A percentile compares a stretch with the other conserved stretches of the same genome.
These are phyloP conservation scores for Ustilago nuda DNA, from an alignment of 1,284 basidiomycete genomes.

Conservation along the genomic window DNA sequence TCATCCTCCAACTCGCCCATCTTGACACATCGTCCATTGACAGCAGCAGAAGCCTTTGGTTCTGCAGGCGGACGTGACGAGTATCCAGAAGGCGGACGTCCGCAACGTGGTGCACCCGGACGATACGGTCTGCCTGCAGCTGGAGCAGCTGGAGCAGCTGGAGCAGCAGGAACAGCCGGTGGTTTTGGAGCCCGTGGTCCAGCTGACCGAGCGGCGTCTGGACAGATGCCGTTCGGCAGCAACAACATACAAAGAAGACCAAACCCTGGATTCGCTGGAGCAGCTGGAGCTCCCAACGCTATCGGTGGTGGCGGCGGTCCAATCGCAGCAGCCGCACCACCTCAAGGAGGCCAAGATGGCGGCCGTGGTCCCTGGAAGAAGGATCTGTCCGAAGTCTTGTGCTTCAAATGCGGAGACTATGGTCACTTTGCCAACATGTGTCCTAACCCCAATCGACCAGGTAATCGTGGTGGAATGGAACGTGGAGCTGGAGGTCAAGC, in stretches of 20 bases:
- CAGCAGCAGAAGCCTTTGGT: constrained; percentile 65
- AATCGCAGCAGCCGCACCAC: not conserved
- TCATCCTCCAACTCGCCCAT: constrained; percentile 64
- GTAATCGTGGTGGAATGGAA: constrained; percentile 60
- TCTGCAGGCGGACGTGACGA: constrained; percentile 27
- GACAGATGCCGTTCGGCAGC: constrained; percentile 13
- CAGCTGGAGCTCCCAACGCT: not conserved
- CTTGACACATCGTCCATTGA: constrained; percentile 62
- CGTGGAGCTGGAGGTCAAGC: constrained; percentile 41
- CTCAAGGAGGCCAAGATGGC: constrained; percentile 21
- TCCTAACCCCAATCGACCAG: constrained; percentile 58
- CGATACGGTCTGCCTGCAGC: constrained; percentile 28
- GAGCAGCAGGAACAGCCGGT: not conserved
- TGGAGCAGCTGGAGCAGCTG: not conserved
- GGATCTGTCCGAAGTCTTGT: constrained; percentile 62
- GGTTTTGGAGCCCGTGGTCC: constrained; percentile 12
- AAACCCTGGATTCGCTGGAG: constrained; percentile 14
- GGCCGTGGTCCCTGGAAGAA: constrained; percentile 42
- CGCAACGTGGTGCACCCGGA: constrained; percentile 26
- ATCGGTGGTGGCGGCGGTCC: constrained; percentile 1
- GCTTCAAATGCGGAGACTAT: constrained; percentile 67
- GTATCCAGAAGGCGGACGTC: constrained; percentile 27
- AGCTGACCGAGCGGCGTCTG: constrained; percentile 3
- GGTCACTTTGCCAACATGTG: constrained; percentile 68
- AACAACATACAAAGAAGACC: constrained; percentile 23